phyloP scores from a whole-genome alignment of 2,329 filamentous ascomycete genomes.

The Bimuria novae-zelandiae region DNA sequence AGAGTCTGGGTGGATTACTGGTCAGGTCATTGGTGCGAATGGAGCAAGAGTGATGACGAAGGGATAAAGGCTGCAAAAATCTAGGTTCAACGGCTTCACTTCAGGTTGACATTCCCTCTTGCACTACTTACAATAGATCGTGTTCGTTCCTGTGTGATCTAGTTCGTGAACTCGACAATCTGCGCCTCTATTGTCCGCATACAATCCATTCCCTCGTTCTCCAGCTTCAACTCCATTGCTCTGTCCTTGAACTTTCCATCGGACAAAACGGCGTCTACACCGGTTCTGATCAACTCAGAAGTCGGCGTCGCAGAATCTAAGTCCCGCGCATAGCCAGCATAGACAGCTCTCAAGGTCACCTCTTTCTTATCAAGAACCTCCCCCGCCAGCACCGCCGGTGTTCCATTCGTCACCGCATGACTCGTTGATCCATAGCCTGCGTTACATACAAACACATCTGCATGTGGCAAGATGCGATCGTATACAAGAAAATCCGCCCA shows the following conservation, averaged over 20 bases:
- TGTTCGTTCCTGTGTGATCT: too few relatives aligned
- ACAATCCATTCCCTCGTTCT: slow-evolving; percentile 1
- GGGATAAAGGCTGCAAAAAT: too few relatives aligned
- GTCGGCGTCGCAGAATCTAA: background rate
- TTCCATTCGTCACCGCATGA: background rate
- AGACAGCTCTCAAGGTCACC: background rate
- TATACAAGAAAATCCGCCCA: background rate
- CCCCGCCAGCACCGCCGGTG: background rate
- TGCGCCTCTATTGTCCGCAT: slow-evolving; percentile 1
- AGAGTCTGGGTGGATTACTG: too few relatives aligned
- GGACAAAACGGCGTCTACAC: background rate
- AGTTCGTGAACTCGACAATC: background rate
- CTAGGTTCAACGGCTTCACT: too few relatives aligned
- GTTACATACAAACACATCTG: slow-evolving; percentile 1
- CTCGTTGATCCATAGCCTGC: background rate
- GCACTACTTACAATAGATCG: too few relatives aligned
- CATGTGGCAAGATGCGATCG: background rate
- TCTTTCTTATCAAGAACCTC: background rate
- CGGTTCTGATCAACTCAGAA: background rate
- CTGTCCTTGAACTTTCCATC: background rate
- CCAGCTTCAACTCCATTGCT: background rate
- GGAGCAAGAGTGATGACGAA: too few relatives aligned
- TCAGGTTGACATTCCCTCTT: too few relatives aligned
- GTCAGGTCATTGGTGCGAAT: too few relatives aligned
- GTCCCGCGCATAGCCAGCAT: background rate